These are phyloP conservation scores for Phoma sp. DNA, from an alignment of 2,329 filamentous ascomycete species.

Conservation along the genomic window DNA sequence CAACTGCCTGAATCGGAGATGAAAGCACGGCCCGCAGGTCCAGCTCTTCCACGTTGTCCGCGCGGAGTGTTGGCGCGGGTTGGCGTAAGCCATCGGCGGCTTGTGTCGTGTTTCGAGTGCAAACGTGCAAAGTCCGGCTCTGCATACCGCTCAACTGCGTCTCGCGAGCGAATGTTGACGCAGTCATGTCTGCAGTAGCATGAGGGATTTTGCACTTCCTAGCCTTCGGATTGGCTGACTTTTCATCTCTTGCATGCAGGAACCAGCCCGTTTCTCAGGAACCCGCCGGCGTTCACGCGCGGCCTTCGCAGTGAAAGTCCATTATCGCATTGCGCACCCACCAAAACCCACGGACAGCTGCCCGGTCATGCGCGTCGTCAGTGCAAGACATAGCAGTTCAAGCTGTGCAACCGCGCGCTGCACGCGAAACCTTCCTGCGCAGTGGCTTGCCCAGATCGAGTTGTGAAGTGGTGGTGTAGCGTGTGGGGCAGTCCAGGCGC, in stretches of 20 bases:
- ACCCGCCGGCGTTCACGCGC: constrained; percentile 6
- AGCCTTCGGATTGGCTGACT: constrained; percentile 8
- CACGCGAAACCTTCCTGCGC: constrained; percentile 7
- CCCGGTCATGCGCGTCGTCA: constrained; percentile 8
- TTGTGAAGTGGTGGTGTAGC: constrained; percentile 10
- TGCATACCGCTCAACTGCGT: constrained; percentile 17
- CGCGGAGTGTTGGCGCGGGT: constrained; percentile 13
- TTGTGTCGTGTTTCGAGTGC: constrained; percentile 16
- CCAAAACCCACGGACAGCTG: constrained; percentile 2
- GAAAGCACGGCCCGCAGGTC: constrained; percentile 19
- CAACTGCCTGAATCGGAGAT: constrained; percentile 7
- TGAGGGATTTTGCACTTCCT: constrained; percentile 12
- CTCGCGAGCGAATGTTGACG: constrained; percentile 5
- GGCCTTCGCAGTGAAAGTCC: constrained; percentile 3
- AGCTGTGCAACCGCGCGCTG: constrained; percentile 12
- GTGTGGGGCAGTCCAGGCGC: constrained; percentile 11
- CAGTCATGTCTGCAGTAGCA: constrained; percentile 15
- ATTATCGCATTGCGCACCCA: constrained; percentile 3
- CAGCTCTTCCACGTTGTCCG: constrained; percentile 19
- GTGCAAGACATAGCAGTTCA: constrained; percentile 9
- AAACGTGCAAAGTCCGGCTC: constrained; percentile 16
- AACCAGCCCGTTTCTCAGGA: constrained; percentile 8
- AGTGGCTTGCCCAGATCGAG: constrained; percentile 8
- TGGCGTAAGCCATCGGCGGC: constrained; percentile 16
- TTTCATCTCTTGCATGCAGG: constrained; percentile 13